Evolutionary conservation across 1,284 basidiomycete species (phyloP), one percentile per base, ranked within the genome.

Genomic region (Mycena citricolor): DNA sequence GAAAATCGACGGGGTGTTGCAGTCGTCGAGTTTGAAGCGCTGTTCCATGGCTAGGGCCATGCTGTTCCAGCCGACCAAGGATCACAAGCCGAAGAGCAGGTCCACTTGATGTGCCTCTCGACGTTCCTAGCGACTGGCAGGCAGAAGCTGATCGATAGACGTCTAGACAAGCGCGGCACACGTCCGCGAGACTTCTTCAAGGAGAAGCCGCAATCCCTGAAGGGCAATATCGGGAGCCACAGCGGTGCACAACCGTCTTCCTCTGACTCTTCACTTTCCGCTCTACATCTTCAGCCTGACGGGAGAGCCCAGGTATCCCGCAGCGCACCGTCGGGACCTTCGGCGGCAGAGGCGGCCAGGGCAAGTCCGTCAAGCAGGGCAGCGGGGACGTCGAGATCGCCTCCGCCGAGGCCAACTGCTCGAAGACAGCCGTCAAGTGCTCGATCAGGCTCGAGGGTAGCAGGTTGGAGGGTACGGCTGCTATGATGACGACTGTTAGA

Each of bases 341-440:
- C 32, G 47, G 48, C 17, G 44, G 51, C 21, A 58, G 51, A 19
- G n/a, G 59, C 4, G 52, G 50, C 2, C 67, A 68, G 47, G 43
- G 57, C 11, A 70, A 70, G 48, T 67, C 67, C 4, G 40, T 59
- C 20, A 70, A 70, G 46, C 49, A 57, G 11, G 65, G 66, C 14
- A 39, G 59, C 4, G 57, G 57, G 42, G 63, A 65, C 42, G 61
- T 68, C 20, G 32, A 55, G 28, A 62, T 72, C 36, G 42, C 44
- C 13, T 50, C 52, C 5, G 50, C 69, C 32, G 62, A 70, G 29
- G 62, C 71, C 35, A 66, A 60, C 45, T 71, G 70, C 55, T 65
- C 66, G 23, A 67, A 65, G 56, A 70, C 68, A 51, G 62, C 57
- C 39, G 61, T 70, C 59, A 71, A 72, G 50, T 69, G 65, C 52